Evolutionary conservation across 176 grass and related monocot genomes (phyloP).

Genomic region (Raddia distichophylla): DNA sequence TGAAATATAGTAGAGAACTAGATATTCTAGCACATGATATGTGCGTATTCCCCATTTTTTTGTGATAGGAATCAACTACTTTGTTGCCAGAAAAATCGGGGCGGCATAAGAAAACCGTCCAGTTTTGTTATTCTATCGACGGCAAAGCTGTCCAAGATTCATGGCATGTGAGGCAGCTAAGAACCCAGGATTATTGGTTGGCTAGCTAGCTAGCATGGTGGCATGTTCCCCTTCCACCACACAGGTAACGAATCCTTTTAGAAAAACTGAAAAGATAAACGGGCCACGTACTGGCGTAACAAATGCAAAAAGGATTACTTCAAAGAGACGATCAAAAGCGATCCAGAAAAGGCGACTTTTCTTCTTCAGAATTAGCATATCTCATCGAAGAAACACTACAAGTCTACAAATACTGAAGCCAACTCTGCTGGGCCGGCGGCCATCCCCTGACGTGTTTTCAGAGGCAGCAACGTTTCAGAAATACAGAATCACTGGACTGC

Average conservation of each 20-base stretch:
- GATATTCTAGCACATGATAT: background rate
- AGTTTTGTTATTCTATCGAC: background rate
- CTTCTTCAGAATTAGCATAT: background rate
- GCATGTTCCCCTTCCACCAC: conserved; percentile 51
- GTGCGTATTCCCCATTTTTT: conserved; percentile 6
- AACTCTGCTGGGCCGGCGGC: background rate
- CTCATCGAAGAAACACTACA: background rate
- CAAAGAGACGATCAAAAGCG: background rate
- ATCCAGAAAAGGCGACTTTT: background rate
- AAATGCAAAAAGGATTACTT: background rate
- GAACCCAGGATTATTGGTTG: conserved; percentile 1
- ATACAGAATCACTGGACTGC: background rate
- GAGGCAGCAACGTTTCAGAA: no score
- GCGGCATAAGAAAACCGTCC: conserved; percentile 13
- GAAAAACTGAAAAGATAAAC: background rate
- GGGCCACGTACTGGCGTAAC: background rate
- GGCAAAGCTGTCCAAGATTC: conserved; percentile 36
- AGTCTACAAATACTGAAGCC: background rate
- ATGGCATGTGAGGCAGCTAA: conserved; percentile 50
- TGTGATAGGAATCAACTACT: background rate
- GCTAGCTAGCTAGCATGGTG: conserved; percentile 42
- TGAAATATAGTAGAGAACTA: background rate
- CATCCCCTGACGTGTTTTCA: background rate
- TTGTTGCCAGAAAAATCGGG: background rate
- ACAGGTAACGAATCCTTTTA: conserved; percentile 14